These are phyloP conservation scores for Lolium rigidum DNA, from an alignment of 176 grass and related monocot genomes.

Conservation along the genomic window DNA sequence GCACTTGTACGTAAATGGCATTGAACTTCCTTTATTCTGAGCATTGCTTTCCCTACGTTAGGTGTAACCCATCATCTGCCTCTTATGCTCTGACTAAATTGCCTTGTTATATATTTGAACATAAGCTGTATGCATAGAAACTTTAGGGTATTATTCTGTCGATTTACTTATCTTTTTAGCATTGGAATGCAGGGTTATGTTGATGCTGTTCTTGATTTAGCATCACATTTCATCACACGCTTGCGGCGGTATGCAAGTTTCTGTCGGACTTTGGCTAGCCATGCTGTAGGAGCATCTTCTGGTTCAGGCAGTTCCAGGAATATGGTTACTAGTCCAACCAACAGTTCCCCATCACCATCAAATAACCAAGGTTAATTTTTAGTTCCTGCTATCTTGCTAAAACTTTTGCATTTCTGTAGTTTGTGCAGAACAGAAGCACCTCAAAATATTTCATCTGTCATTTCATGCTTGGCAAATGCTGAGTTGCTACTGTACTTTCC, in stretches of 20 bases:
- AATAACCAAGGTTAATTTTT: constrained; percentile 73
- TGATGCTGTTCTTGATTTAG: constrained; percentile 97
- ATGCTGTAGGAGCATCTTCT: constrained; percentile 97
- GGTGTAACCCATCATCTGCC: neutral
- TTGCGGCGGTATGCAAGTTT: constrained; percentile 98
- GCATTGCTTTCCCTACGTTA: constrained; percentile 25
- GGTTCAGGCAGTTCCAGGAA: constrained; percentile 70
- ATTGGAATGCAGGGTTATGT: constrained; percentile 83
- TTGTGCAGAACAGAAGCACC: constrained; percentile 22
- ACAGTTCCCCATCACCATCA: constrained; percentile 80
- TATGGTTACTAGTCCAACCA: constrained; percentile 89
- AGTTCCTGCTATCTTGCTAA: constrained; percentile 19
- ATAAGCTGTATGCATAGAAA: constrained; percentile 11
- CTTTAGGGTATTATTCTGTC: constrained; percentile 35
- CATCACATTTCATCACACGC: constrained; percentile 96
- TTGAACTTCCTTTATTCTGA: constrained; percentile 18
- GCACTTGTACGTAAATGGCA: neutral
- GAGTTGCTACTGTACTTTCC: constrained; percentile 14
- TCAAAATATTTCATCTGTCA: constrained; percentile 38
- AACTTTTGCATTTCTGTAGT: constrained; percentile 25
- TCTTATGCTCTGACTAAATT: constrained; percentile 25
- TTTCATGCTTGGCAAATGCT: constrained; percentile 26
- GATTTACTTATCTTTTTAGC: constrained; percentile 38
- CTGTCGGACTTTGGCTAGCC: constrained; percentile 97
- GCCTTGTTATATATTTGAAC: constrained; percentile 10